Conservation (phyloP, 1,139 yeast genomes). For the Pichia sorboxylosa region DNA sequence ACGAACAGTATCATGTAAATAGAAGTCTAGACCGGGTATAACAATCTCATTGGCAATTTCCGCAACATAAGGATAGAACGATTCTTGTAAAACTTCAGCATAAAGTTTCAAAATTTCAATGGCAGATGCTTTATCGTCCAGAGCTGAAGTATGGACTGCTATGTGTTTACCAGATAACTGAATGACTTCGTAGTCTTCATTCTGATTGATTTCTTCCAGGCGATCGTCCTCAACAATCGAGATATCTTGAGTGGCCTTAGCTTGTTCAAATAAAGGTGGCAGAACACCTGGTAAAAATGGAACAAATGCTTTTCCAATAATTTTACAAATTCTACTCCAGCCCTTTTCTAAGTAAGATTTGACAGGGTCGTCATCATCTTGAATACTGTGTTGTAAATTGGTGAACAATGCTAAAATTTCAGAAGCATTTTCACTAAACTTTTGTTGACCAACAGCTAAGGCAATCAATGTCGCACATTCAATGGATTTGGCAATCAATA, state of each 20-base stretch:
- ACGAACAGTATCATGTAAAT: constrained; percentile 89
- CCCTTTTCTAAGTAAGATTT: constrained; percentile 84
- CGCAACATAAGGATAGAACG: constrained; percentile 72
- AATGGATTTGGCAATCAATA: constrained; percentile 83
- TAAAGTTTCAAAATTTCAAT: constrained; percentile 82
- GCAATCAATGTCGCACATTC: constrained; percentile 95
- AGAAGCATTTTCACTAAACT: constrained; percentile 64
- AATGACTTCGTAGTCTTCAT: constrained; percentile 93
- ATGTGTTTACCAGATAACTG: constrained; percentile 85
- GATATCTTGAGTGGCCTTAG: constrained; percentile 82
- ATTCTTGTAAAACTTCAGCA: constrained; percentile 73
- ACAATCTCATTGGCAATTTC: constrained; percentile 73
- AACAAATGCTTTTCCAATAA: constrained; percentile 73
- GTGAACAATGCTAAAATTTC: constrained; percentile 68
- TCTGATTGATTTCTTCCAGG: constrained; percentile 66
- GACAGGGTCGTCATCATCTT: constrained; percentile 68
- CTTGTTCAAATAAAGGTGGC: constrained; percentile 77
- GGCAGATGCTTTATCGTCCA: constrained; percentile 89
- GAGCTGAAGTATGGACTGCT: constrained; percentile 84
- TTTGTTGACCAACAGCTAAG: constrained; percentile 91
- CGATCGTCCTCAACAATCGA: constrained; percentile 84
- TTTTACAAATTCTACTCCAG: constrained; percentile 88
- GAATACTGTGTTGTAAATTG: constrained; percentile 50
- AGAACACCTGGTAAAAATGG: constrained; percentile 84
- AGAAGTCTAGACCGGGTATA: constrained; percentile 80